Percentiles rank a stretch among this genome's conserved stretches.
phyloP scores from a whole-genome alignment of 192 early-diverging fungal species.

The Entomortierella parvispora region DNA sequence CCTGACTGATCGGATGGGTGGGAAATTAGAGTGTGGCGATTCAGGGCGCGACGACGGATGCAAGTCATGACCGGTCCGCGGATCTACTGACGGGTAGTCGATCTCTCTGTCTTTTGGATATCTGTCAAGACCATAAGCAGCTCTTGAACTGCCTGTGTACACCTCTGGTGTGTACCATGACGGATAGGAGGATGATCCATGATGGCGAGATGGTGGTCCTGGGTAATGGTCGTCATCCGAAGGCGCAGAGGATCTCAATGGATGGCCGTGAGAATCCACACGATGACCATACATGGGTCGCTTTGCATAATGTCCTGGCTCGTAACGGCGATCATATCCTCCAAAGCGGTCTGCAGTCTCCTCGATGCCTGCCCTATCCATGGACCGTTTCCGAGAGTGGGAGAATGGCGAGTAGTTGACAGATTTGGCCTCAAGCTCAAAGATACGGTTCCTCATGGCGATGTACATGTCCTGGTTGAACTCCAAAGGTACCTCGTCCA shows the following conservation, averaged over 20 bases:
- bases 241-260: too few species aligned
- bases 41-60: not conserved
- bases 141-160: not conserved
- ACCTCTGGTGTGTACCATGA: conserved; percentile 42
- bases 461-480: conserved; percentile 43
- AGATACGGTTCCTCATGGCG: conserved; percentile 45
- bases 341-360: conserved; percentile 14
- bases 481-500: conserved; percentile 41
- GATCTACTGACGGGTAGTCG: not conserved
- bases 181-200: conserved; percentile 16
- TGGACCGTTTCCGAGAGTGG: conserved; percentile 22
- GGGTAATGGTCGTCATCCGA: too few species aligned
- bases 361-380: conserved; percentile 9
- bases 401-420: conserved; percentile 37
- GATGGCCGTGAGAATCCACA: not conserved
- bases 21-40: not conserved
- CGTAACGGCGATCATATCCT: conserved; percentile 4
- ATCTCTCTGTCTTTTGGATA: not conserved
- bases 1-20: not conserved
- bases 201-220: not conserved
- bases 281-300: conserved; percentile 6
- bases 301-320: conserved; percentile 11
- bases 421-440: conserved; percentile 42
- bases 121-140: too few species aligned
- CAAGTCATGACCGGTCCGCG: not conserved